Base-by-base conservation (phyloP, 2,329 filamentous ascomycete genomes). In the Fusarium sp. region DNA sequence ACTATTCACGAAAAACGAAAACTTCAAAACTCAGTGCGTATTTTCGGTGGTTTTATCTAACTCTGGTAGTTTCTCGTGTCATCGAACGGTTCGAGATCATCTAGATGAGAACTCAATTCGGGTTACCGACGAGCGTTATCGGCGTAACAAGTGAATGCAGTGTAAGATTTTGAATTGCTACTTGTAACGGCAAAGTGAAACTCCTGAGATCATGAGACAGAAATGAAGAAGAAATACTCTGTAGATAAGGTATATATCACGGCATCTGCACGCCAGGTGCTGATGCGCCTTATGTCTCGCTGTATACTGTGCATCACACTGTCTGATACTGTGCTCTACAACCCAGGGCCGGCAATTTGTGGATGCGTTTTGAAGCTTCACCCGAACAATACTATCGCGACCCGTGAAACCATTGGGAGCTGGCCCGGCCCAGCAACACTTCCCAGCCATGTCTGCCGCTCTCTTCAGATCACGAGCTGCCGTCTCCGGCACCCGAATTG, bases 381-480 rank as follows among this genome's bases (percentile, higher is more conserved):
- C 58, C 73, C 65, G 60, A 74, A 60, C 69, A 75, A 74, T 54
- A 59, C 74, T 70, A 60, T 48, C 70, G 66, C 68, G 70, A 65
- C 66, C 51, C 66, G 73, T 73, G 64, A 71, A 78, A 76, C 76
- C 69, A 77, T 77, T 77, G 76, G 76, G 76, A 77, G 76, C 76
- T 77, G 76, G 76, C 69, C 68, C 67, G 61, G 76, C 29, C 74
- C 76, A 77, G 76, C 73, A 73, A 68, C 54, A 66, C 66, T 56
- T 70, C 76, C 75, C 76, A 70, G 52, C 56, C 66, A 77, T 77
- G 76, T 77, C 76, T 58, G 57, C 73, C 52, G 69, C 76, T 45
- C 71, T 77, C 52, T 57, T 77, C 21, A 72, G 76, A 70, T 76
- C 76, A 46, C 74, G 76, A 68, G 39, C 56, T 55, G 73, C 73